These are phyloP conservation scores for Penicillium alfredii DNA, from an alignment of 495 filamentous ascomycete genomes.

Conservation along the genomic window DNA sequence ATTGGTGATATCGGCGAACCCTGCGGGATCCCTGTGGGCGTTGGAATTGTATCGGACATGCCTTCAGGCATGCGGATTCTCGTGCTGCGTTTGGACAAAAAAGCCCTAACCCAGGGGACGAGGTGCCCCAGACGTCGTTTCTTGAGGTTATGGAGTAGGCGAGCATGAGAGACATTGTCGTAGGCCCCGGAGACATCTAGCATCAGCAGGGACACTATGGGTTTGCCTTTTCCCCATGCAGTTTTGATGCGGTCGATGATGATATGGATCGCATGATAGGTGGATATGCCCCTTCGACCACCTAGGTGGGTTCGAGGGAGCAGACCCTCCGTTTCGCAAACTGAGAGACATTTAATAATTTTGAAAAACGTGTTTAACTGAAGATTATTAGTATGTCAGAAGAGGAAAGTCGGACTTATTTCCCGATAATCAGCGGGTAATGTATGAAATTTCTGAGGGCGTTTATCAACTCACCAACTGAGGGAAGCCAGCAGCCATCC, in stretches of 20 bases:
- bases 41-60: background rate
- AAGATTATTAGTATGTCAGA: no score
- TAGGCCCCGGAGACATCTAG: constrained; percentile 18
- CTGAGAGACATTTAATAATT: no score
- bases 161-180: background rate
- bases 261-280: constrained; percentile 15
- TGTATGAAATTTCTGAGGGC: no score
- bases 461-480: no score
- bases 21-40: constrained; percentile 13
- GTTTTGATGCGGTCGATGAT: constrained; percentile 13
- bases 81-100: background rate
- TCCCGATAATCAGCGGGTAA: no score
- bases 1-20: constrained; percentile 20
- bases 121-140: constrained; percentile 4
- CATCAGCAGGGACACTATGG: constrained; percentile 6
- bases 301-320: constrained; percentile 12
- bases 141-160: background rate
- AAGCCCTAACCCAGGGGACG: constrained; percentile 7
- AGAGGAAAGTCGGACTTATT: no score
- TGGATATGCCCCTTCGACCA: constrained; percentile 12
- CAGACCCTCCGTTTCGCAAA: background rate
- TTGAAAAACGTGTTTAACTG: no score
- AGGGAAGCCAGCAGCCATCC: no score
- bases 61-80: constrained; percentile 4
- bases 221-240: constrained; percentile 12